Percentiles rank a stretch among this genome's conserved stretches.
phyloP scores from a whole-genome alignment of 2,329 filamentous ascomycete genomes.

The Aspergillus neoniger region DNA sequence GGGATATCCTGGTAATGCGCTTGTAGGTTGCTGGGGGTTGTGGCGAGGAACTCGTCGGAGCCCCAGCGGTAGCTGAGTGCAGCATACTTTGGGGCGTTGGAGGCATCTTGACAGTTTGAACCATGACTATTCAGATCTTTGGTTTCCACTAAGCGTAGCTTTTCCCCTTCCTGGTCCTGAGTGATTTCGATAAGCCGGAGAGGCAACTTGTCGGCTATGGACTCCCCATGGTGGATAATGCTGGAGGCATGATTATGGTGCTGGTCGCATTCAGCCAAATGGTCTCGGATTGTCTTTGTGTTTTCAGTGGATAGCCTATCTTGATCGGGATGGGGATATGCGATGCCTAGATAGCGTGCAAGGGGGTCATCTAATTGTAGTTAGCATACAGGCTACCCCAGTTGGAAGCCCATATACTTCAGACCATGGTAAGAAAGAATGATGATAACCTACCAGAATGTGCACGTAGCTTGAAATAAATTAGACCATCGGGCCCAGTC shows the following conservation, averaged over 20 bases:
- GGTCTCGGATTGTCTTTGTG: not conserved
- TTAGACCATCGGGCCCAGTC: not conserved
- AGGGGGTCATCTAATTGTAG: not conserved
- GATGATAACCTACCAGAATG: not conserved
- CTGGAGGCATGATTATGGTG: not conserved
- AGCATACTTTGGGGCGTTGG: not conserved
- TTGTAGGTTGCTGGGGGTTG: not conserved
- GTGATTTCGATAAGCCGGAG: not conserved
- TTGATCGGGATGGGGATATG: not conserved
- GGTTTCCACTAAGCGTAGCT: not conserved
- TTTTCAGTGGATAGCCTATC: not conserved
- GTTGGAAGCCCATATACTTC: not conserved
- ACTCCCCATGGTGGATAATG: not conserved
- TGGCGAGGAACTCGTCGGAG: not conserved
- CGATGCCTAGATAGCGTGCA: not conserved
- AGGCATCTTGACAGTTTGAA: not conserved
- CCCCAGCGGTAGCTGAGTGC: conserved; percentile 4
- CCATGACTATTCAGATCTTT: not conserved
- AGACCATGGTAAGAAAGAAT: not conserved
- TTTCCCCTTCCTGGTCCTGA: not conserved
- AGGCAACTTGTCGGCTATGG: not conserved
- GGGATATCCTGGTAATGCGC: not conserved
- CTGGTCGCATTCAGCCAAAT: not conserved
- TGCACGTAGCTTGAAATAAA: not conserved
- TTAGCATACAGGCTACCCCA: not conserved